Evolutionary conservation across 805 yeast species (phyloP), one percentile per base, ranked within the genome.

Genomic region (Saccharomycopsis amapae): DNA sequence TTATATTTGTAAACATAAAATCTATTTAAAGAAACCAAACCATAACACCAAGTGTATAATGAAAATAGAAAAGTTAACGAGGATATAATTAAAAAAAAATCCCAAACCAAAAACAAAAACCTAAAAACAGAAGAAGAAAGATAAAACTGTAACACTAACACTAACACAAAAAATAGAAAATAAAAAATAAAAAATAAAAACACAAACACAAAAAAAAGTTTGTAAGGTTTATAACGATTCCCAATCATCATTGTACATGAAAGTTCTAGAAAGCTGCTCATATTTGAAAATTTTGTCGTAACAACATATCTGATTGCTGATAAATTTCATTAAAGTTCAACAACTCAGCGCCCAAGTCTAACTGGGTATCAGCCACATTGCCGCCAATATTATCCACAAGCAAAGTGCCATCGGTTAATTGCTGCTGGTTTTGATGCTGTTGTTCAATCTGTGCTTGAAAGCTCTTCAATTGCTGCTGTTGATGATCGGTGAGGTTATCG

Each of bases 251-350:
- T n/a, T n/a, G n/a, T n/a, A n/a, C n/a, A n/a, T n/a, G n/a, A n/a
- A n/a, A n/a, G n/a, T n/a, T n/a, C n/a, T n/a, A n/a, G n/a, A n/a
- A n/a, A n/a, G n/a, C n/a, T n/a, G n/a, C n/a, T n/a, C n/a, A n/a
- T n/a, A n/a, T n/a, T n/a, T n/a, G n/a, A n/a, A n/a, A n/a, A n/a
- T n/a, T n/a, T n/a, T n/a, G n/a, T n/a, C n/a, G n/a, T n/a, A n/a
- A n/a, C n/a, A n/a, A 28, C n/a, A 12, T 10, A 28, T 43, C 42
- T 10, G 34, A 15, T 34, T 43, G 45, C 28, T 42, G 40, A 15
- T 43, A 43, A 26, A 43, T 42, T 13, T 43, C 46, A 23, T 37
- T 43, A 18, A 43, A 24, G 47, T 36, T 37, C 5, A 40, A 41
- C 41, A 42, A 37, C n/a, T 40, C 33, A 6, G 39, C 13, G 19